Conservation (phyloP, 1,284 basidiomycete genomes). For the Neolentinus lepideus region DNA sequence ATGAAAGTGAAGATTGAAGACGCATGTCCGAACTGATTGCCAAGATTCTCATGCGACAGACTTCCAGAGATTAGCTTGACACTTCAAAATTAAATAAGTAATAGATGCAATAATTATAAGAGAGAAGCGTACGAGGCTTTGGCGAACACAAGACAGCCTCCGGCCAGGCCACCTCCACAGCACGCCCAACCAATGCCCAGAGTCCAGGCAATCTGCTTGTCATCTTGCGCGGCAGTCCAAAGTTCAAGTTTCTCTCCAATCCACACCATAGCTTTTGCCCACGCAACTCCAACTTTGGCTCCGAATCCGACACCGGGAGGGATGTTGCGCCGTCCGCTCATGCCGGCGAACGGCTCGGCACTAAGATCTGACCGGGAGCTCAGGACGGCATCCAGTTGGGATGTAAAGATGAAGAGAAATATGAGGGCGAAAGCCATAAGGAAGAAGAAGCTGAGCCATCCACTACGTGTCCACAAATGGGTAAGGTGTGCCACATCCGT, state of each 20-base stretch:
- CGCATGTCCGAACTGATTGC: conserved; percentile 80
- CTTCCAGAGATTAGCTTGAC: conserved; percentile 74
- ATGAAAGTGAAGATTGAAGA: conserved; percentile 82
- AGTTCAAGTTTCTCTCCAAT: conserved; percentile 44
- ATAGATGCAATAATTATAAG: conserved; percentile 7
- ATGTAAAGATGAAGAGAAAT: conserved; percentile 56
- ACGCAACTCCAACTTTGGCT: conserved; percentile 26
- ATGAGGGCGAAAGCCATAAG: conserved; percentile 66
- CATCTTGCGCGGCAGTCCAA: conserved; percentile 75
- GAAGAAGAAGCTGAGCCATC: conserved; percentile 88
- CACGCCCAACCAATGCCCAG: conserved; percentile 91
- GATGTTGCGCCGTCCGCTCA: conserved; percentile 23
- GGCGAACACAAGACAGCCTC: conserved; percentile 85
- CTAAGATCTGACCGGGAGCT: conserved; percentile 55
- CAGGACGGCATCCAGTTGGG: conserved; percentile 64
- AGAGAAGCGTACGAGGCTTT: conserved; percentile 67
- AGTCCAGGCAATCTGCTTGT: conserved; percentile 80
- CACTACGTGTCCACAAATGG: conserved; percentile 72
- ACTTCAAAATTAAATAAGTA: conserved; percentile 25
- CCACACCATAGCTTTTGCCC: conserved; percentile 27
- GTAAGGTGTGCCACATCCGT: conserved; percentile 71
- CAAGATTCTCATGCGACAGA: conserved; percentile 68
- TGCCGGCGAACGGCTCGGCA: conserved; percentile 44
- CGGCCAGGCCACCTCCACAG: conserved; percentile 83
- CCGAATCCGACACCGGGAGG: conserved; percentile 19